These are phyloP conservation scores for Ogataea trehalophila DNA, from an alignment of 805 yeast genomes.

Conservation along the genomic window DNA sequence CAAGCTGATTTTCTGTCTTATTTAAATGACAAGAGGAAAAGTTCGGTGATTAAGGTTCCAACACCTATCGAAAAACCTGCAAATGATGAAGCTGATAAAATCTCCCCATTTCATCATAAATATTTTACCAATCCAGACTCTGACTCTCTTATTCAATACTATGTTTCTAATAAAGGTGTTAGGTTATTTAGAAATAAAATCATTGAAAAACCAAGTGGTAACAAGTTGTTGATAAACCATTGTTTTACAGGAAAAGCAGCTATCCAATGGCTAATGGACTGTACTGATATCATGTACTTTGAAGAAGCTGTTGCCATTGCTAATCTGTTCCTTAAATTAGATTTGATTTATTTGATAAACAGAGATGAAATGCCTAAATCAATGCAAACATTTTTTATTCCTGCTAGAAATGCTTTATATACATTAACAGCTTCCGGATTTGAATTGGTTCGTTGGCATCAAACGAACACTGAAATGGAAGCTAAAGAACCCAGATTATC, in stretches of 20 bases:
- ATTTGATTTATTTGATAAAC: slow-evolving; percentile 38
- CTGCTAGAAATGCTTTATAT: slow-evolving; percentile 19
- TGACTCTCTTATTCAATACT: slow-evolving; percentile 76
- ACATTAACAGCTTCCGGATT: slow-evolving; percentile 19
- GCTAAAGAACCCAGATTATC: too few relatives aligned
- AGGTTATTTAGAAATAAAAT: slow-evolving; percentile 45
- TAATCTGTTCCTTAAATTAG: slow-evolving; percentile 41
- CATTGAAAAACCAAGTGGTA: slow-evolving; percentile 8
- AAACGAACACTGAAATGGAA: neutral
- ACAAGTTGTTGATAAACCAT: slow-evolving; percentile 34
- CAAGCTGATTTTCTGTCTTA: slow-evolving; percentile 19
- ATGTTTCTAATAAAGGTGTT: slow-evolving; percentile 60
- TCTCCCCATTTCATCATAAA: slow-evolving; percentile 67
- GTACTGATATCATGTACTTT: slow-evolving; percentile 62
- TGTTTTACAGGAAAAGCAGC: slow-evolving; percentile 72
- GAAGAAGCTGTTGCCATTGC: slow-evolving; percentile 53
- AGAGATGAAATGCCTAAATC: slow-evolving; percentile 17
- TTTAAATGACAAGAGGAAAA: slow-evolving; percentile 16
- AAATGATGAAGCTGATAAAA: neutral
- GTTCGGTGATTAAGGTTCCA: neutral
- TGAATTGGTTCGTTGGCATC: slow-evolving; percentile 21
- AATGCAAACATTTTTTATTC: slow-evolving; percentile 4
- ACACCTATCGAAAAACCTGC: neutral
- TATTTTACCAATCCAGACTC: slow-evolving; percentile 88
- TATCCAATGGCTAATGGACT: slow-evolving; percentile 86